Evolutionary conservation across 2,329 filamentous ascomycete genomes (phyloP).

Genomic region (Cercospora beticola): DNA sequence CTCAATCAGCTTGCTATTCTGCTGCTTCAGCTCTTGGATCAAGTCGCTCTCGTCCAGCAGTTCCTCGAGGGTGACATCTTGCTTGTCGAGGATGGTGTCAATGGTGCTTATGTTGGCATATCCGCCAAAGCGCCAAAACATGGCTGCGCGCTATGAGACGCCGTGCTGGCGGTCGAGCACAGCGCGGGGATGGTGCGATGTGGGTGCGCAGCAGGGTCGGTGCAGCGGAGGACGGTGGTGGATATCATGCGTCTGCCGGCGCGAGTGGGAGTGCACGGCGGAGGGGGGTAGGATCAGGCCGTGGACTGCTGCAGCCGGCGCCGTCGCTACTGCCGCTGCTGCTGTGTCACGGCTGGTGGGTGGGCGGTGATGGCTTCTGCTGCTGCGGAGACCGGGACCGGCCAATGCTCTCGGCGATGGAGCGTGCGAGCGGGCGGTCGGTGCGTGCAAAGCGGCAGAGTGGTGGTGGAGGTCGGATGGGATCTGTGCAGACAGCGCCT

Average conservation of each 20-base stretch:
- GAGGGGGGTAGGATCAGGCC: neutral
- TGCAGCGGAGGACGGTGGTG: slow-evolving; percentile 2
- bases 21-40: slow-evolving; percentile 96
- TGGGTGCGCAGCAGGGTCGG: slow-evolving; percentile 12
- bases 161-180: slow-evolving; percentile 16
- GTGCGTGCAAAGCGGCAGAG: neutral
- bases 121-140: slow-evolving; percentile 99
- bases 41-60: slow-evolving; percentile 93
- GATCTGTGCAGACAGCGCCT: neutral
- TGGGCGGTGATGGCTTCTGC: neutral
- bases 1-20: slow-evolving; percentile 96
- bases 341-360: slow-evolving; percentile 9
- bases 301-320: slow-evolving; percentile 7
- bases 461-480: neutral
- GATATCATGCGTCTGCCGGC: slow-evolving; percentile 23
- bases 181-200: slow-evolving; percentile 4
- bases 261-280: slow-evolving; percentile 4
- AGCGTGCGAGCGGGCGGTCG: neutral
- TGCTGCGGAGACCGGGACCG: neutral
- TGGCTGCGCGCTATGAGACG: slow-evolving; percentile 54
- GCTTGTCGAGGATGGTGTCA: slow-evolving; percentile 94
- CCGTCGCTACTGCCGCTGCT: slow-evolving; percentile 3
- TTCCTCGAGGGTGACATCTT: slow-evolving; percentile 90
- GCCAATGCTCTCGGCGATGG: slow-evolving; percentile 2
- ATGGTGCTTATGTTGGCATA: slow-evolving; percentile 97